phyloP scores from a whole-genome alignment of 2,329 filamentous ascomycete species.

The Colletotrichum zoysiae region DNA sequence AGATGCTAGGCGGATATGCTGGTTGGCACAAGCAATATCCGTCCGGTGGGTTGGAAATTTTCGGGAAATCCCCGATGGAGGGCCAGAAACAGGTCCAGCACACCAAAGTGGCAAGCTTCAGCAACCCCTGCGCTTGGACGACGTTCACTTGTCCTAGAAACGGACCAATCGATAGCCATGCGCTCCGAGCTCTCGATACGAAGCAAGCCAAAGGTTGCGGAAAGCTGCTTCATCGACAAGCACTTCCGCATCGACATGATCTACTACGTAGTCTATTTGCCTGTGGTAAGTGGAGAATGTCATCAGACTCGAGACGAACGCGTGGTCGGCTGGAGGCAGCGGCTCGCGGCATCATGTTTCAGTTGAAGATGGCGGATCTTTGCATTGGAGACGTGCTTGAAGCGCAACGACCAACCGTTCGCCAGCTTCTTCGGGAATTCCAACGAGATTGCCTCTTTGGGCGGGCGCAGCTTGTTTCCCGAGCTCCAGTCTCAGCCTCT shows the following conservation, averaged over 20 bases:
- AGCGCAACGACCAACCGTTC: conserved; percentile 40
- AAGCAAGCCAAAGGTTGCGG: conserved; percentile 18
- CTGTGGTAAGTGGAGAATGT: conserved; percentile 17
- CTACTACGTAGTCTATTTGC: background rate
- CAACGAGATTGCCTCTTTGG: conserved; percentile 24
- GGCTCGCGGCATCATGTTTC: conserved; percentile 12
- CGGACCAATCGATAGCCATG: background rate
- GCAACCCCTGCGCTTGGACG: background rate
- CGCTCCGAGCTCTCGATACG: background rate
- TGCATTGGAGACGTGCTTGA: conserved; percentile 21
- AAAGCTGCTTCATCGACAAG: conserved; percentile 31
- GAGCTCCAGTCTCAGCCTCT: background rate
- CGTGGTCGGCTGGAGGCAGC: conserved; percentile 24
- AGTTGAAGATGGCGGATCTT: conserved; percentile 5
- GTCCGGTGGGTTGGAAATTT: background rate
- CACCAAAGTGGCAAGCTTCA: background rate
- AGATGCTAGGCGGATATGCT: conserved; percentile 23
- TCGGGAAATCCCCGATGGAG: background rate
- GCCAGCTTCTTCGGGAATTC: conserved; percentile 11
- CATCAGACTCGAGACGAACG: conserved; percentile 8
- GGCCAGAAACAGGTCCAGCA: background rate
- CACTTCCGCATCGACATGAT: conserved; percentile 6
- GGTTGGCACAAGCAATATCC: background rate
- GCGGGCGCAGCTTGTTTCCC: conserved; percentile 3
- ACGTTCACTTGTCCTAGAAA: background rate